Conservation (phyloP, 257 asterid species). For the Lycium barbarum region DNA sequence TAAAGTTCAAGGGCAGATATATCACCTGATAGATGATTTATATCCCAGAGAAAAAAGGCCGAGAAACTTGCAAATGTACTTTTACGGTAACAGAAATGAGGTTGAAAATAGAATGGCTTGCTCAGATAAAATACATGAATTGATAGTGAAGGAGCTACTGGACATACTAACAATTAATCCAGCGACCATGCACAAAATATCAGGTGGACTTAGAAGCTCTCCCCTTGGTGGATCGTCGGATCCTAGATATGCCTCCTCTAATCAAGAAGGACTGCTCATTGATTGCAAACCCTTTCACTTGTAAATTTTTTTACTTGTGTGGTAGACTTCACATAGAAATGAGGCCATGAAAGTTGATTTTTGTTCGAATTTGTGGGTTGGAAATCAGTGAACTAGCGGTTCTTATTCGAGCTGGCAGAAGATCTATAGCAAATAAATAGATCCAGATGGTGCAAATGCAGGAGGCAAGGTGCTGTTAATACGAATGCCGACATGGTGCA, state of each 20-base stretch:
- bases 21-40: too few species aligned
- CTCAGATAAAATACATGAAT: too few species aligned
- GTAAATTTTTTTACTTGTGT: constrained; percentile 47
- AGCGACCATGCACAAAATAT: constrained; percentile 54
- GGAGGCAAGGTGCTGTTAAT: constrained; percentile 33
- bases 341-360: constrained; percentile 24
- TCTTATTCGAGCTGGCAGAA: constrained; percentile 33
- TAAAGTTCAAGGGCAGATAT: too few species aligned
- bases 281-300: constrained; percentile 33
- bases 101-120: too few species aligned
- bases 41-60: too few species aligned
- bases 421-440: constrained; percentile 37
- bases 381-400: constrained; percentile 35
- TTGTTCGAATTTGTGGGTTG: constrained; percentile 32
- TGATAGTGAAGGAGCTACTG: too few species aligned
- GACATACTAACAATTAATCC: constrained; percentile 42
- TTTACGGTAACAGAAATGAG: too few species aligned
- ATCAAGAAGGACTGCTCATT: constrained; percentile 51
- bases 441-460: constrained; percentile 33
- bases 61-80: too few species aligned
- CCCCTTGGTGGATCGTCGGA: constrained; percentile 71
- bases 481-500: not conserved
- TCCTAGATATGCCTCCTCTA: constrained; percentile 53
- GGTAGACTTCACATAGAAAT: constrained; percentile 33
- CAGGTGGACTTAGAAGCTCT: constrained; percentile 64